Evolutionary conservation across 2,329 filamentous ascomycete genomes (phyloP).

Genomic region (Botryotinia globosa): DNA sequence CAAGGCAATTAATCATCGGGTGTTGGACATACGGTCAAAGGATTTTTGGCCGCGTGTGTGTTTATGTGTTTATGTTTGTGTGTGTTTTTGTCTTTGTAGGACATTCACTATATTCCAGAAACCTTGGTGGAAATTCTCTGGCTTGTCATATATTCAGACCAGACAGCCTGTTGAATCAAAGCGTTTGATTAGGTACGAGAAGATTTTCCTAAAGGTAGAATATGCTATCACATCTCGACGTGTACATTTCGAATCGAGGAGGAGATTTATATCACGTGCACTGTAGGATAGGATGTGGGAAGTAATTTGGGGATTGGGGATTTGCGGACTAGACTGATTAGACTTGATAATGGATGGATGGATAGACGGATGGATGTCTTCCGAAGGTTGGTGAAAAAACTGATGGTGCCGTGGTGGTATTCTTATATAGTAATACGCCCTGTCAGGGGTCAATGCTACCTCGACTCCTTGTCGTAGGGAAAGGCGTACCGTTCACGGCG

Average conservation of each 20-base stretch:
- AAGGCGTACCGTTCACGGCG: constrained; percentile 7
- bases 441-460: not conserved
- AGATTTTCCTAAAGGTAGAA: not conserved
- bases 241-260: too few species aligned
- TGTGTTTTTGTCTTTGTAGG: not conserved
- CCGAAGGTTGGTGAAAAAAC: too few species aligned
- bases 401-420: not conserved
- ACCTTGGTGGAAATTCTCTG: not conserved
- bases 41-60: not conserved
- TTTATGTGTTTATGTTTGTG: not conserved
- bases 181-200: not conserved
- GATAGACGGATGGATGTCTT: not conserved
- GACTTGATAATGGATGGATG: too few species aligned
- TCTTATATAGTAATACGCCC: not conserved
- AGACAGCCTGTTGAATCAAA: not conserved
- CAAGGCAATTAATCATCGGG: too few species aligned
- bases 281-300: too few species aligned
- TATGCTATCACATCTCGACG: not conserved
- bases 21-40: not conserved
- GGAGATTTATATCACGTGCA: not conserved
- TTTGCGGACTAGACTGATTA: not conserved
- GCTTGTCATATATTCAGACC: not conserved
- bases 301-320: not conserved
- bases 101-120: not conserved
- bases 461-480: not conserved